phyloP scores from a whole-genome alignment of 2,329 filamentous ascomycete genomes.

The Neopestalotiopsis rosae region DNA sequence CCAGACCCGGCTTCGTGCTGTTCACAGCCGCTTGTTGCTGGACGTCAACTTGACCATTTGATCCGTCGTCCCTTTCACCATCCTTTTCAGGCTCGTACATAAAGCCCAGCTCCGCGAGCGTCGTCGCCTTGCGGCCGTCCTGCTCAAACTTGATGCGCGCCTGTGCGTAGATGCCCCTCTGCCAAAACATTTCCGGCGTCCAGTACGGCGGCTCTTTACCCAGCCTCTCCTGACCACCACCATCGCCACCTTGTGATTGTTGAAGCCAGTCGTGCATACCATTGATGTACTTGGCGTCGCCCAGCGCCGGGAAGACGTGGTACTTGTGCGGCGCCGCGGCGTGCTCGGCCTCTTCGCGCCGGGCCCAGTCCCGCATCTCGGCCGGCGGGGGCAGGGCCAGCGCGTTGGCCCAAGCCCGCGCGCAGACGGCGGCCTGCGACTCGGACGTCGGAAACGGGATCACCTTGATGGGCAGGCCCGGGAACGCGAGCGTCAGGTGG shows the following conservation, averaged over 20 bases:
- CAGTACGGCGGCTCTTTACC: conserved; percentile 72
- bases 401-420: conserved; percentile 77
- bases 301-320: conserved; percentile 57
- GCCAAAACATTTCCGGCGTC: conserved; percentile 74
- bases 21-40: conserved; percentile 16
- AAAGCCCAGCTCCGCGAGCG: conserved; percentile 76
- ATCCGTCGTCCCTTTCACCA: not conserved
- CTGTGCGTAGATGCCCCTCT: conserved; percentile 68
- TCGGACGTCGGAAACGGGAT: conserved; percentile 87
- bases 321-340: conserved; percentile 53
- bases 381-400: conserved; percentile 65
- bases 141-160: conserved; percentile 76
- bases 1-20: conserved; percentile 17
- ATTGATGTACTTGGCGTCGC: conserved; percentile 75
- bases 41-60: not conserved
- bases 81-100: conserved; percentile 47
- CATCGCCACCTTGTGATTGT: conserved; percentile 32
- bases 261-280: conserved; percentile 67
- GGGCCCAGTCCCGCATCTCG: conserved; percentile 76
- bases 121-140: conserved; percentile 67
- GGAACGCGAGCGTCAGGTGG: conserved; percentile 80
- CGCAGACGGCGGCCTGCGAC: conserved; percentile 77
- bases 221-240: conserved; percentile 41
- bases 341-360: conserved; percentile 53
- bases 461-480: conserved; percentile 78